phyloP scores from a whole-genome alignment of 768 basidiomycete genomes.

The Suillus discolor region DNA sequence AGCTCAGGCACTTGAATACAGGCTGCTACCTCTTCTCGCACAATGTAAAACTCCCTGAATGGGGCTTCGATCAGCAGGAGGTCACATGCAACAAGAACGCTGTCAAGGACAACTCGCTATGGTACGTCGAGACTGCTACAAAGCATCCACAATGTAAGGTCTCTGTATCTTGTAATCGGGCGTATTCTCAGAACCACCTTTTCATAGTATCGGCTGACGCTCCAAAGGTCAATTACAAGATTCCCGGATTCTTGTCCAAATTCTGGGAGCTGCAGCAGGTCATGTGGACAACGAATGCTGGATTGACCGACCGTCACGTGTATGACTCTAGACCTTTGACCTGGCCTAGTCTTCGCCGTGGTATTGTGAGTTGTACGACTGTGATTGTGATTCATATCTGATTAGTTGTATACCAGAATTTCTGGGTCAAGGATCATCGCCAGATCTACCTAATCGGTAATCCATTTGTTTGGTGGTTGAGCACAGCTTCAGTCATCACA shows the following conservation, averaged over 20 bases:
- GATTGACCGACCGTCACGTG: slow-evolving; percentile 90
- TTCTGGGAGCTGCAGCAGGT: slow-evolving; percentile 91
- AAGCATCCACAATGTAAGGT: slow-evolving; percentile 70
- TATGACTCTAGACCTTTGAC: slow-evolving; percentile 92
- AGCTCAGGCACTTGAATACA: slow-evolving; percentile 79
- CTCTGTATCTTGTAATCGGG: slow-evolving; percentile 6
- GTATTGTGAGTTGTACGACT: slow-evolving; percentile 70
- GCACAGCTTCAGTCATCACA: slow-evolving; percentile 66
- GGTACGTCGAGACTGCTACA: slow-evolving; percentile 87
- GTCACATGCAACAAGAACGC: slow-evolving; percentile 99
- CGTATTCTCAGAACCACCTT: not conserved
- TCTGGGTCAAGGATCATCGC: slow-evolving; percentile 96
- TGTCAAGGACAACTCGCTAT: slow-evolving; percentile 82
- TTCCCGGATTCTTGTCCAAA: slow-evolving; percentile 89
- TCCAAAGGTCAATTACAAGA: slow-evolving; percentile 84
- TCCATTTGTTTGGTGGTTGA: slow-evolving; percentile 90
- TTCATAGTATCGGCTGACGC: slow-evolving; percentile 68
- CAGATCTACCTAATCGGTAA: slow-evolving; percentile 98
- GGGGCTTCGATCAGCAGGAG: slow-evolving; percentile 98
- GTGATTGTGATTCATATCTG: not conserved
- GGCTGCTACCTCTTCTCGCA: slow-evolving; percentile 98
- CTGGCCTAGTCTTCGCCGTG: slow-evolving; percentile 91
- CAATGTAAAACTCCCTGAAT: slow-evolving; percentile 96
- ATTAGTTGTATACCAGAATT: slow-evolving; percentile 60
- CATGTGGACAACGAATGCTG: slow-evolving; percentile 98